Percentiles rank a stretch among this genome's conserved stretches.
Evolutionary conservation across 768 basidiomycete genomes (phyloP).

Genomic region (Lactarius akahatsu): DNA sequence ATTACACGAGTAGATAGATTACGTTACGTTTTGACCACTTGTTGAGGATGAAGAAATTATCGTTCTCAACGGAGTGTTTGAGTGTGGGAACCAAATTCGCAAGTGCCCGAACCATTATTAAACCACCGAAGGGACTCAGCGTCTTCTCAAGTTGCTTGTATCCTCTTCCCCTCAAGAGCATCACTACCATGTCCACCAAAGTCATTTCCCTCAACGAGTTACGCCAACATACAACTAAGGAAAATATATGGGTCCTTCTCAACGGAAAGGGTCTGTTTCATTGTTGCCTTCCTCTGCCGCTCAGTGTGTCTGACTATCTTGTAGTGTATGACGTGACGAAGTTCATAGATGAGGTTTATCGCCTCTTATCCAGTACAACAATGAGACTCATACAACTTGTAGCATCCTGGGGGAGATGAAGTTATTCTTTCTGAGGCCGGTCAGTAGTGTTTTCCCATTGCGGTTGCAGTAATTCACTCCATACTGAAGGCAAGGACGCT

Average conservation of each 20-base stretch:
- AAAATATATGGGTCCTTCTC: conserved; percentile 78
- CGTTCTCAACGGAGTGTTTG: conserved; percentile 14
- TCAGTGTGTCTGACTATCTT: conserved; percentile 27
- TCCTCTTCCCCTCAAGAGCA: conserved; percentile 24
- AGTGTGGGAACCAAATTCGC: conserved; percentile 25
- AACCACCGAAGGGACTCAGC: conserved; percentile 3
- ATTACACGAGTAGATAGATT: conserved; percentile 5
- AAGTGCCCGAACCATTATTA: conserved; percentile 26
- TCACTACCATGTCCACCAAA: conserved; percentile 42
- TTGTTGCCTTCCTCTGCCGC: conserved; percentile 5
- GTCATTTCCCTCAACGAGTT: conserved; percentile 72
- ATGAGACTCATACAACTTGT: conserved; percentile 8
- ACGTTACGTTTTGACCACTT: not conserved
- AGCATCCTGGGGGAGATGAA: conserved; percentile 99
- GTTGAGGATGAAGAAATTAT: conserved; percentile 16
- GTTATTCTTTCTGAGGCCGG: conserved; percentile 92
- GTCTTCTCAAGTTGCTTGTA: conserved; percentile 16
- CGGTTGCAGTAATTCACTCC: conserved; percentile 3
- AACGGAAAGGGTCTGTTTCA: conserved; percentile 70
- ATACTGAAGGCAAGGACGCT: conserved; percentile 77
- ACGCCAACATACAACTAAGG: conserved; percentile 70
- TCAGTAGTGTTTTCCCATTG: conserved; percentile 39
- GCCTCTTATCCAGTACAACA: not conserved
- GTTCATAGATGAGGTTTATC: conserved; percentile 86
- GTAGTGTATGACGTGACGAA: conserved; percentile 91